Percentiles rank a stretch among this genome's conserved stretches.
Evolutionary conservation across 2,329 filamentous ascomycete genomes (phyloP).

Genomic region (Aphanocladium album): DNA sequence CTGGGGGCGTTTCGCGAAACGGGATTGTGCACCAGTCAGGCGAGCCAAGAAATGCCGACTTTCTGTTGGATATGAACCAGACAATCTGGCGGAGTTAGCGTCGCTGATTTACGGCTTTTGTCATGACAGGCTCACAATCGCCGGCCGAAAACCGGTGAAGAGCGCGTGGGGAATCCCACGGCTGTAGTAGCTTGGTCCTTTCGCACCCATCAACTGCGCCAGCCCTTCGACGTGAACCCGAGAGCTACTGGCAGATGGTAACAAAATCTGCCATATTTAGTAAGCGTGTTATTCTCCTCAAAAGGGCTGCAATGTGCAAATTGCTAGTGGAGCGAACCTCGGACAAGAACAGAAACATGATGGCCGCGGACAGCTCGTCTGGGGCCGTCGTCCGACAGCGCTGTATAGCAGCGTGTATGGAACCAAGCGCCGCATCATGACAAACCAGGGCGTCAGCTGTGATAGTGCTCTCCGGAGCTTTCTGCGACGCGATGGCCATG

Average conservation of each 20-base stretch:
- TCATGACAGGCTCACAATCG: neutral
- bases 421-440: neutral
- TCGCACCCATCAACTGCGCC: slow-evolving; percentile 27
- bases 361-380: slow-evolving; percentile 24
- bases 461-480: neutral
- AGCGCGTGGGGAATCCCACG: slow-evolving; percentile 31
- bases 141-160: slow-evolving; percentile 35
- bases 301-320: no score
- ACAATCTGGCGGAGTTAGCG: neutral
- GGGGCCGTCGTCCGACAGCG: slow-evolving; percentile 23
- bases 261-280: neutral
- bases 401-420: slow-evolving; percentile 14
- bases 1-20: slow-evolving; percentile 22
- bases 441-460: neutral
- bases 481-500: slow-evolving; percentile 23
- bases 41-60: slow-evolving; percentile 26
- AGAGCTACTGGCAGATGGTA: slow-evolving; percentile 20
- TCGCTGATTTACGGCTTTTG: neutral
- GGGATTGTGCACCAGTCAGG: slow-evolving; percentile 27
- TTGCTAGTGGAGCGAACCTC: slow-evolving; percentile 16
- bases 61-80: slow-evolving; percentile 22
- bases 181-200: slow-evolving; percentile 25
- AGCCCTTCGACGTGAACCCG: slow-evolving; percentile 31
- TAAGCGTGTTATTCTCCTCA: neutral
- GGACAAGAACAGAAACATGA: slow-evolving; percentile 32